Base-by-base conservation (phyloP, 805 yeast species). In the Candida khao-thaluensis region DNA sequence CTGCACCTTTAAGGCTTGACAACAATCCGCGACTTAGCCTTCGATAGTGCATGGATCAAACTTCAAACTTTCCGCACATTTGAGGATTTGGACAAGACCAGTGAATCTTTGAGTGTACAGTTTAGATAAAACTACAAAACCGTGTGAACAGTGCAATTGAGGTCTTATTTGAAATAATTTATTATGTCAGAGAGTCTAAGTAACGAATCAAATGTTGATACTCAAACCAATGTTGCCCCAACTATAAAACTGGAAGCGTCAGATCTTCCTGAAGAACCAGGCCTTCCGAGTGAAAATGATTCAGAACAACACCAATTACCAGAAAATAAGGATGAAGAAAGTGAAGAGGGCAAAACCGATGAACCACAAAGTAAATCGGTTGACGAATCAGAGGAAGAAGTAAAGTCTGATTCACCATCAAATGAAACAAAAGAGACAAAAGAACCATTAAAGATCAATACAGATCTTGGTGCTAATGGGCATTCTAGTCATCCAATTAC, bases 401-500 rank as follows among this genome's bases (percentile, higher is more conserved):
- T 6, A 20, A 20, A 20, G 8, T 6, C 6, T 7, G 22, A 7
- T 8, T 7, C 6, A 20, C 8, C n/a, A n/a, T n/a, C n/a, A n/a
- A n/a, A n/a, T n/a, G n/a, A n/a, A n/a, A n/a, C n/a, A n/a, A n/a
- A n/a, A n/a, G n/a, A n/a, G n/a, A n/a, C n/a, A n/a, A 11, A 5
- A 11, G 7, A 26, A 26, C 16, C 17, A 26, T 26, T 27, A 6
- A 17, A 23, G n/a, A 23, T 23, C n/a, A 23, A 23, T 23, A 23
- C 26, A 23, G 26, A 23, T 23, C 26, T 23, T 23, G 26, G 22
- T 6, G 22, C 17, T 23, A 7, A 23, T 23, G 26, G 26, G 4
- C n/a, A 23, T 7, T 7, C n/a, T 15, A 15, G 15, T 17, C 11
- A 14, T 15, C 38, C 38, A 32, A 36, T 43, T 15, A 31, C 42